Conservation (phyloP, 345 rosid genomes). For the Aegle marmelos region DNA sequence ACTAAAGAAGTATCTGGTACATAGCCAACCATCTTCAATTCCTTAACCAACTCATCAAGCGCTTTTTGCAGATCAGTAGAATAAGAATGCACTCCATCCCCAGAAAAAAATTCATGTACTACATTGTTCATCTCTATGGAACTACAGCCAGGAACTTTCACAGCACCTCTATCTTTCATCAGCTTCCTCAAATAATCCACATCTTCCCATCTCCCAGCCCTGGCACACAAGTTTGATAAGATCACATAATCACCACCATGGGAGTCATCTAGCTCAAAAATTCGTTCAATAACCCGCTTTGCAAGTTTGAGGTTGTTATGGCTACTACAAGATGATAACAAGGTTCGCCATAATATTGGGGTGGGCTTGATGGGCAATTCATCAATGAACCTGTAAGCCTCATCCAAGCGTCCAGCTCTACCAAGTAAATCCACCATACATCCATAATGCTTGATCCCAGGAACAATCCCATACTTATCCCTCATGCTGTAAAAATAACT, state of each 20-base stretch:
- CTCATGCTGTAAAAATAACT: constrained; percentile 53
- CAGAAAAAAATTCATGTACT: constrained; percentile 80
- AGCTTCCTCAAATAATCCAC: constrained; percentile 53
- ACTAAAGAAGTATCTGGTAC: constrained; percentile 67
- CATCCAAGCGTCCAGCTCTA: constrained; percentile 66
- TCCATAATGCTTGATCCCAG: constrained; percentile 75
- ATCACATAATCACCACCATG: constrained; percentile 87
- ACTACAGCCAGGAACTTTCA: constrained; percentile 84
- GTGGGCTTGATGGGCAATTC: constrained; percentile 56
- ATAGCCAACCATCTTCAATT: constrained; percentile 77
- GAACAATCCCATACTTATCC: constrained; percentile 40
- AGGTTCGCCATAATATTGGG: constrained; percentile 71
- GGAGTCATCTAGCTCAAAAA: constrained; percentile 60
- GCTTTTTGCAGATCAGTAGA: constrained; percentile 46
- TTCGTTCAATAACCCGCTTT: constrained; percentile 46
- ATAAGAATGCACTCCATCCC: constrained; percentile 59
- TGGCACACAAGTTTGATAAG: constrained; percentile 69
- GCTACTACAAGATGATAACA: constrained; percentile 75
- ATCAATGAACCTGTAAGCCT: constrained; percentile 60
- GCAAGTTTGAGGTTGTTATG: constrained; percentile 55
- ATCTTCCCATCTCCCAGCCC: constrained; percentile 68
- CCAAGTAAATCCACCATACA: constrained; percentile 89
- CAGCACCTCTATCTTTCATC: constrained; percentile 57
- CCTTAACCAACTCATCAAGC: constrained; percentile 58
- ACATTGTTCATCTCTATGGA: constrained; percentile 67